Conservation (phyloP, 2,329 filamentous ascomycete species). For the Cercospora zeina region DNA sequence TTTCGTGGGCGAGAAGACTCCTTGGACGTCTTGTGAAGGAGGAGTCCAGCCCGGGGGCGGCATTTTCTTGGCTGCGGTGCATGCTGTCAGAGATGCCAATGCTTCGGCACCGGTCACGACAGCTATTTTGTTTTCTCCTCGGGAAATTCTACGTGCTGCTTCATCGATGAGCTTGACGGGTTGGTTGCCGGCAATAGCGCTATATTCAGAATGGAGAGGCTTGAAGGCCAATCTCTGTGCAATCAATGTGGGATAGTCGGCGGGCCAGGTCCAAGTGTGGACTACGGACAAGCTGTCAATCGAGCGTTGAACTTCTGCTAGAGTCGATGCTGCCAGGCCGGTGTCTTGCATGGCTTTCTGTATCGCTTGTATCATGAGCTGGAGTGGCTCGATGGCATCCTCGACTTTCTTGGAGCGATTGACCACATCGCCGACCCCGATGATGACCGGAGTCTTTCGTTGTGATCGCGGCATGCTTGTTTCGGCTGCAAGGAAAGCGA, state of each 20-base stretch:
- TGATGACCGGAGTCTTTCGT: conserved; percentile 54
- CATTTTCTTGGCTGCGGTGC: conserved; percentile 53
- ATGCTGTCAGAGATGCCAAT: conserved; percentile 60
- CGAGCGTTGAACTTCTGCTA: conserved; percentile 43
- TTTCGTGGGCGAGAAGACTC: conserved; percentile 55
- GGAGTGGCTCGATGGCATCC: conserved; percentile 60
- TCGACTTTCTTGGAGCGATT: conserved; percentile 56
- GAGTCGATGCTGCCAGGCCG: conserved; percentile 34
- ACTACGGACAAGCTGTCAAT: conserved; percentile 64
- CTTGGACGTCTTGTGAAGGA: conserved; percentile 49
- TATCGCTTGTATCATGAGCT: conserved; percentile 61
- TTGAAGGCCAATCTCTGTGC: conserved; percentile 52
- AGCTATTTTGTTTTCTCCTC: conserved; percentile 57
- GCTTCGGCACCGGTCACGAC: conserved; percentile 66
- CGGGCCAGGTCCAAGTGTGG: conserved; percentile 66
- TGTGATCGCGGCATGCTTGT: conserved; percentile 15
- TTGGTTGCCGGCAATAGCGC: conserved; percentile 64
- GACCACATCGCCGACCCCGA: conserved; percentile 63
- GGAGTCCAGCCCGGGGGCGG: conserved; percentile 63
- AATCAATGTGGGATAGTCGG: conserved; percentile 59
- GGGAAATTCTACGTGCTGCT: conserved; percentile 59
- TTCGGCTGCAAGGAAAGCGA: not conserved
- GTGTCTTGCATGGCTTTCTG: conserved; percentile 55
- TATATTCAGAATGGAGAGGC: conserved; percentile 53
- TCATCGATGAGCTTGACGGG: conserved; percentile 64